Base-by-base conservation (phyloP, 129 eudicot species). In the Chrysanthemum lavandulifolium region DNA sequence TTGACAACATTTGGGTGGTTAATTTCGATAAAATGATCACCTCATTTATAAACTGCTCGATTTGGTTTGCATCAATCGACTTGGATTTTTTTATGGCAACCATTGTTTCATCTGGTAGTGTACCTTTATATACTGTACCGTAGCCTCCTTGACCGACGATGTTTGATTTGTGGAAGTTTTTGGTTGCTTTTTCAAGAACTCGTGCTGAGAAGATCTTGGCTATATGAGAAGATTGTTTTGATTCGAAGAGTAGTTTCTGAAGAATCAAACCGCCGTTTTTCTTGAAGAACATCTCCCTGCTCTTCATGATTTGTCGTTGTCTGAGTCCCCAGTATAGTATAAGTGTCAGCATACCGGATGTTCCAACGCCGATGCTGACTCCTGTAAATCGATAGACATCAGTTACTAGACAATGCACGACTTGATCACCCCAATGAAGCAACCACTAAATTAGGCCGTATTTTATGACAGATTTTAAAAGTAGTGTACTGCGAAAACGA, bases 41-140 rank as follows among this genome's bases (percentile, higher is more conserved):
- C 25, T 76, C 80, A 16, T 76, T 76, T 47, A 76, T 67, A 48
- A 76, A 76, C 48, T 76, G 80, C 68, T 76, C 74, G 10, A 76
- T 68, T 13, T 58, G 80, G 61, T 49, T 67, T 58, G 25, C 55
- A 16, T 76, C 73, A 25, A 66, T 67, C 3, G 60, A 56, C 60
- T 58, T 76, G 3, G 72, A 15, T 14, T 65, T 75, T 40, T 75
- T 75, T 0, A 75, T 65, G 11, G 79, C 79, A 13, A 75, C 56
- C 58, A 10, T 2, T 3, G 70, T 69, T 52, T 70, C 21, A 52
- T 68, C 63, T 1, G 11, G 40, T 6, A 77, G 49, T 16, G 23
- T 74, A 16, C 79, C 79, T 65, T 65, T 65, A 45, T 75, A 74
- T 3, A 74, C 72, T 8, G 48, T 65, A 51, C 72, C 72, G 2